Evolutionary conservation across 441 rosid species (phyloP).

Genomic region (Lepidium campestre): DNA sequence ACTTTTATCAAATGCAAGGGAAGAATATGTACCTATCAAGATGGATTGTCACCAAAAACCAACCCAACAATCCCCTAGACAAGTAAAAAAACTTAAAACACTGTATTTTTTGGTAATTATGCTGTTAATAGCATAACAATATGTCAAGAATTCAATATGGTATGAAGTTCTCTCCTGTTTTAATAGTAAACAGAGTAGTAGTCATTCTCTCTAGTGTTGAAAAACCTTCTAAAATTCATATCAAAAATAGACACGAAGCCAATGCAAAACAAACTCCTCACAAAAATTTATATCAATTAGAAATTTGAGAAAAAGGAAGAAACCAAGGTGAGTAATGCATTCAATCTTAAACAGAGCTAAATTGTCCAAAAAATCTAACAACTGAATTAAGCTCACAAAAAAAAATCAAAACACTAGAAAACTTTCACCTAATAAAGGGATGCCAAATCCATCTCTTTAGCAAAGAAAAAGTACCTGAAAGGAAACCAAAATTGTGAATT

Average conservation of each 20-base stretch:
- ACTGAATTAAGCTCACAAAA: not conserved
- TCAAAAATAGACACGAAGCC: not conserved
- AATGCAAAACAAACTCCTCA: not conserved
- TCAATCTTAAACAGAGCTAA: not conserved
- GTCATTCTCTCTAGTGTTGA: not conserved
- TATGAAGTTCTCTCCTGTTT: too few relatives aligned
- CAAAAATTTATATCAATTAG: too few relatives aligned
- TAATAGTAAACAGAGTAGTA: not conserved
- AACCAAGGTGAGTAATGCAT: not conserved
- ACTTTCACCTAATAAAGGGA: conserved; percentile 55
- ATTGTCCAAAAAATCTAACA: not conserved
- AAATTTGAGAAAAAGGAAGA: not conserved
- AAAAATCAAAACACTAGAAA: not conserved
- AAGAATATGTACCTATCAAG: too few relatives aligned
- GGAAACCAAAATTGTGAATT: not conserved
- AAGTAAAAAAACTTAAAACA: too few relatives aligned
- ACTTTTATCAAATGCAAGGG: too few relatives aligned
- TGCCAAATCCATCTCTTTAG: conserved; percentile 46
- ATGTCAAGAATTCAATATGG: too few relatives aligned
- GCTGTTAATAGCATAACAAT: too few relatives aligned
- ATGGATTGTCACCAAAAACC: too few relatives aligned
- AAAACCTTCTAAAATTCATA: not conserved
- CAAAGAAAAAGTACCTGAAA: conserved; percentile 15
- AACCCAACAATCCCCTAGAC: too few relatives aligned
- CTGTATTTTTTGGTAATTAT: too few relatives aligned